Conservation (phyloP, 148 eudicot species). For the Rhododendron williamsianum region DNA sequence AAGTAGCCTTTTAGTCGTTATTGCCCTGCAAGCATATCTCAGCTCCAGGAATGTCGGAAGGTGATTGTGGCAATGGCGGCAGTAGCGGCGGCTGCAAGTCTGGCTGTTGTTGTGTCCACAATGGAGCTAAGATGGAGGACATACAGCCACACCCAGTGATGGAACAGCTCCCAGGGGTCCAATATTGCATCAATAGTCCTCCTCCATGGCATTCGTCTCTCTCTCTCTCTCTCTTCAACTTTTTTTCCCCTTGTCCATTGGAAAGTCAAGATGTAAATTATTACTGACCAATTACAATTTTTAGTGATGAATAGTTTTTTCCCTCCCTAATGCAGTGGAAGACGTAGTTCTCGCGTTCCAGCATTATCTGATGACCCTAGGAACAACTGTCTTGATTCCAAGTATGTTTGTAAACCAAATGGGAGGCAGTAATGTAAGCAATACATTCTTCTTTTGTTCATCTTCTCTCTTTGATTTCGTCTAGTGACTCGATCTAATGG, state of each 20-base stretch:
- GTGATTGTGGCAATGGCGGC: not conserved
- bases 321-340: conserved; percentile 39
- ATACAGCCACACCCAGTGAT: conserved; percentile 62
- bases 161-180: conserved; percentile 59
- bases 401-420: conserved; percentile 58
- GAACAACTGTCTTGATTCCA: conserved; percentile 49
- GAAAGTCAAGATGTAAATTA: not conserved
- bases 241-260: not conserved
- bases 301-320: not conserved
- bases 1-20: not conserved
- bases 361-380: conserved; percentile 56
- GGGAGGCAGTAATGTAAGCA: conserved; percentile 70
- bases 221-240: not conserved
- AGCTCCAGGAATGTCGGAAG: not conserved
- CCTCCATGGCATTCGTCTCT: conserved; percentile 56
- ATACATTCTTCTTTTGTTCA: not conserved
- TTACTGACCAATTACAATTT: not conserved
- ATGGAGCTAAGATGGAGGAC: conserved; percentile 22
- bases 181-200: conserved; percentile 63
- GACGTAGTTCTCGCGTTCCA: conserved; percentile 57
- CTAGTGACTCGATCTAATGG: not conserved
- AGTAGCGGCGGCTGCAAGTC: not conserved
- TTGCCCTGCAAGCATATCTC: not conserved
- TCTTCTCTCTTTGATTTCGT: not conserved
- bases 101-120: not conserved